Percentiles rank a stretch among this genome's conserved stretches.
Conservation (phyloP, 2,329 filamentous ascomycete species). For the Exophiala dermatitidis region DNA sequence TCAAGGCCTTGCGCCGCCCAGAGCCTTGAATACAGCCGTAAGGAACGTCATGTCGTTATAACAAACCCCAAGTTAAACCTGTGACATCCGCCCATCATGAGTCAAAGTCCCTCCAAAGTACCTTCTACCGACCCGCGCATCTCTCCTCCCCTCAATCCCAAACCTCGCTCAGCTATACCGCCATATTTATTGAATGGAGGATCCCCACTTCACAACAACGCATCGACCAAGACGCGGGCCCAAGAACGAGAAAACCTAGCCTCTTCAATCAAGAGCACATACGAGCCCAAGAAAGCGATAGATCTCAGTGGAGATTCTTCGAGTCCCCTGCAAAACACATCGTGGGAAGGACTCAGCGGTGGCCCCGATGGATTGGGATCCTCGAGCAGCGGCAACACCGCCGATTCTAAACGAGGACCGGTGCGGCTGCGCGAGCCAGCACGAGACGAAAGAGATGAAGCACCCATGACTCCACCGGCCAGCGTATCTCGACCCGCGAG, state of each 20-base stretch:
- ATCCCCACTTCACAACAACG: slow-evolving; percentile 44
- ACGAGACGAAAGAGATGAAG: slow-evolving; percentile 47
- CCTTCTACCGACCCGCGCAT: slow-evolving; percentile 7
- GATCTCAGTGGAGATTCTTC: slow-evolving; percentile 37
- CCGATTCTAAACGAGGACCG: slow-evolving; percentile 10
- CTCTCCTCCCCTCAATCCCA: slow-evolving; percentile 29
- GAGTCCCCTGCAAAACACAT: slow-evolving; percentile 9
- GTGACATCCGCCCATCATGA: slow-evolving; percentile 10
- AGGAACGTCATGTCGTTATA: neutral
- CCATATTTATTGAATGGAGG: slow-evolving; percentile 52
- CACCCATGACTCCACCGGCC: slow-evolving; percentile 45
- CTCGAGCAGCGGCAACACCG: neutral
- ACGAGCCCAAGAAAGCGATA: slow-evolving; percentile 43
- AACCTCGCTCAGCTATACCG: slow-evolving; percentile 48
- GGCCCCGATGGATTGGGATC: neutral
- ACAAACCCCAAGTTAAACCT: neutral
- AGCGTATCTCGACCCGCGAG: slow-evolving; percentile 45
- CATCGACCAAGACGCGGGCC: slow-evolving; percentile 38
- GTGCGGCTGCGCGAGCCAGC: slow-evolving; percentile 42
- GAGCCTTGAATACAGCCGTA: too few relatives aligned
- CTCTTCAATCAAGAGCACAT: slow-evolving; percentile 53
- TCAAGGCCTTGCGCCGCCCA: too few relatives aligned
- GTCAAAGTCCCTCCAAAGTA: slow-evolving; percentile 13
- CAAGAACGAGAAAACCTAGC: slow-evolving; percentile 52
- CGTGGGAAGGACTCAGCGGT: slow-evolving; percentile 22